phyloP scores from a whole-genome alignment of 352 stramenopile genomes.

The Phytopythium oedochilum region DNA sequence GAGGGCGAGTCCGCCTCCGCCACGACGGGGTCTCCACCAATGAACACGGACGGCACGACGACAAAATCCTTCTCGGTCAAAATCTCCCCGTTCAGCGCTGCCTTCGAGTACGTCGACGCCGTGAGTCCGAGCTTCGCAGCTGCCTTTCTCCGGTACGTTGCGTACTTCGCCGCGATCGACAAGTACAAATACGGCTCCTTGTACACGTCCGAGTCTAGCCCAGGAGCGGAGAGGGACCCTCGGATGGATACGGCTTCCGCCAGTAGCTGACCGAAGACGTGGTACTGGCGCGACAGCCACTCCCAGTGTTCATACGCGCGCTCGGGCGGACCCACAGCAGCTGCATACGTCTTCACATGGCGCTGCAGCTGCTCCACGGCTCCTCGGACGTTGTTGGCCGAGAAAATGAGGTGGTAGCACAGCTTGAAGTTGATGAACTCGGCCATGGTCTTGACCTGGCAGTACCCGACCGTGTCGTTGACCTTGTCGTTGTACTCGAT shows the following conservation, averaged over 20 bases:
- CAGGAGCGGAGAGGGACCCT: constrained; percentile 39
- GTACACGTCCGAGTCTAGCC: constrained; percentile 76
- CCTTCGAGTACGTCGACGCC: constrained; percentile 9
- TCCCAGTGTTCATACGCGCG: constrained; percentile 80
- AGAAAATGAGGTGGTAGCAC: constrained; percentile 87
- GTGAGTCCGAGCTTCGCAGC: constrained; percentile 51
- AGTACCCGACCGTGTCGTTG: constrained; percentile 31
- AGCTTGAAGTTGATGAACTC: constrained; percentile 89
- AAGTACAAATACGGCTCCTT: constrained; percentile 88
- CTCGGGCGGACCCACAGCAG: constrained; percentile 44
- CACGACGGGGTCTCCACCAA: constrained; percentile 66
- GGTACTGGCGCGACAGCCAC: constrained; percentile 82
- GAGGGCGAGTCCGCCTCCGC: constrained; percentile 30
- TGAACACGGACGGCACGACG: constrained; percentile 64
- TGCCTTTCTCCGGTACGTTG: constrained; percentile 65
- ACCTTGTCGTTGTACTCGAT: constrained; percentile 19
- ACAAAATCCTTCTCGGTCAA: constrained; percentile 52
- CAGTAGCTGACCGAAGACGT: constrained; percentile 84
- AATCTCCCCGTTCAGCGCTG: constrained; percentile 14
- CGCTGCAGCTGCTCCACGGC: constrained; percentile 81
- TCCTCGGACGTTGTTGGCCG: constrained; percentile 77
- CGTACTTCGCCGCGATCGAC: constrained; percentile 80
- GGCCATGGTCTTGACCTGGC: constrained; percentile 77
- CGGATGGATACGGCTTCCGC: constrained; percentile 67
- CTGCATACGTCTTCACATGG: constrained; percentile 66